A percentile compares a stretch with the other conserved stretches of the same genome.
These are phyloP conservation scores for Albophoma yamanashiensis DNA, from an alignment of 2,329 filamentous ascomycete genomes.

Conservation along the genomic window DNA sequence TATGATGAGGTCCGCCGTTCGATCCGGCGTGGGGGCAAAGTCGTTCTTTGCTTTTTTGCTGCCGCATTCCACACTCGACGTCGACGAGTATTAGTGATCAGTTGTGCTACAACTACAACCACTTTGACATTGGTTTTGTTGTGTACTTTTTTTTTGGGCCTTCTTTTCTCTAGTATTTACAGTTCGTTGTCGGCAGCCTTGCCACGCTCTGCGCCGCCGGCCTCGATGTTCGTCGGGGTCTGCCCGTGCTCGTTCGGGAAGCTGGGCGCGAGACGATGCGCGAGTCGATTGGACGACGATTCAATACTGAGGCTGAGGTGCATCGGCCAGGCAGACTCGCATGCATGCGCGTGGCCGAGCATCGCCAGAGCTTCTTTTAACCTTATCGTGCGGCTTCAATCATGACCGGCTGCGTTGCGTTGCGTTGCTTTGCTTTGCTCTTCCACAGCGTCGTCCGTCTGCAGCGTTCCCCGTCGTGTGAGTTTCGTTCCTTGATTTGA, in stretches of 20 bases:
- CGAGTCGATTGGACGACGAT: not conserved
- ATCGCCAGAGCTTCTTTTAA: not conserved
- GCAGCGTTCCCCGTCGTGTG: not conserved
- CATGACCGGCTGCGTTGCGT: not conserved
- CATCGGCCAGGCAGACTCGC: not conserved
- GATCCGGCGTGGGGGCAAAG: slow-evolving; percentile 2
- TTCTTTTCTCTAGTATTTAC: not conserved
- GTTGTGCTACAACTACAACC: too few species aligned
- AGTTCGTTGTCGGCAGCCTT: not conserved
- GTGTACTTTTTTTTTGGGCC: too few species aligned
- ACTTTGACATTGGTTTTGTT: too few species aligned
- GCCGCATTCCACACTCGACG: not conserved
- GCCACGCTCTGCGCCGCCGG: too few species aligned
- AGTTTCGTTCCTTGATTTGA: too few species aligned
- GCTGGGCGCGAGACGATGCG: too few species aligned
- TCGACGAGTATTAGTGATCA: too few species aligned
- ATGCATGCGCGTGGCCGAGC: not conserved
- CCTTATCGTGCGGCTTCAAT: not conserved
- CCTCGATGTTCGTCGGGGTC: too few species aligned
- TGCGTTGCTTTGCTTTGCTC: too few species aligned
- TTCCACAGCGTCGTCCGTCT: not conserved
- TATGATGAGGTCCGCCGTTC: slow-evolving; percentile 2
- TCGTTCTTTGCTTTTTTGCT: not conserved
- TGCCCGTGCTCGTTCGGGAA: too few species aligned
- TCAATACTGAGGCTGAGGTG: slow-evolving; percentile 5